These are phyloP conservation scores for Suhomyces bribrorum DNA, from an alignment of 1,139 yeast species.

Conservation along the genomic window DNA sequence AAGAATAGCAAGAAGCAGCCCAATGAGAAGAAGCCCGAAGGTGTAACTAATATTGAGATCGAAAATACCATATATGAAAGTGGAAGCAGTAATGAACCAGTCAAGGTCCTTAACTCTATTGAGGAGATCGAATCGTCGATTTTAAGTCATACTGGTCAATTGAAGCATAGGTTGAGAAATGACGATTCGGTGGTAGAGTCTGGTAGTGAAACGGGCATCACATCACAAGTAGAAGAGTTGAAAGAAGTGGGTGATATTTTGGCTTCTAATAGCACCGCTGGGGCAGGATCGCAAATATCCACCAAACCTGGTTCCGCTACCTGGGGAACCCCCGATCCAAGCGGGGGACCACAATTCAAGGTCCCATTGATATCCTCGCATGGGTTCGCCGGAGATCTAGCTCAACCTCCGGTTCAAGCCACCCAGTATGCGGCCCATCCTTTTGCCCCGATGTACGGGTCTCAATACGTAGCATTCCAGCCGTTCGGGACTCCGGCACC, in stretches of 20 bases:
- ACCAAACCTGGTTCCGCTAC: constrained; percentile 1
- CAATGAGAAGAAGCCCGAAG: neutral
- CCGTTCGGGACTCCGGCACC: constrained; percentile 5
- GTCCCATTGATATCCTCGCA: constrained; percentile 2
- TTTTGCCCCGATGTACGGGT: neutral
- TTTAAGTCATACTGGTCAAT: constrained; percentile 27
- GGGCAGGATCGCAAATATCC: neutral
- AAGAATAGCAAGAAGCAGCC: constrained; percentile 1
- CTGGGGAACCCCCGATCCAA: constrained; percentile 5
- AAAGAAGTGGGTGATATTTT: constrained; percentile 23
- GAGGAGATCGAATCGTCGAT: constrained; percentile 37
- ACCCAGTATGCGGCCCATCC: constrained; percentile 6
- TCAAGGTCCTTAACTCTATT: constrained; percentile 21
- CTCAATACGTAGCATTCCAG: constrained; percentile 5
- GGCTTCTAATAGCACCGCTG: constrained; percentile 11
- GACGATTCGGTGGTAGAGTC: constrained; percentile 6
- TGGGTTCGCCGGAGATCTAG: neutral
- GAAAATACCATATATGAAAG: constrained; percentile 5
- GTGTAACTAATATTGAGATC: constrained; percentile 1
- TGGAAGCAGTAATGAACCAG: constrained; percentile 5
- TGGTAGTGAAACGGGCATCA: constrained; percentile 6
- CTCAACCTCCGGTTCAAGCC: constrained; percentile 2
- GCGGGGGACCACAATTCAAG: constrained; percentile 3
- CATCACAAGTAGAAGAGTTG: constrained; percentile 12
- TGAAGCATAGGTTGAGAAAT: constrained; percentile 16